Base-by-base conservation (phyloP, 139 green algal genomes). In the Micromonas pusilla region DNA sequence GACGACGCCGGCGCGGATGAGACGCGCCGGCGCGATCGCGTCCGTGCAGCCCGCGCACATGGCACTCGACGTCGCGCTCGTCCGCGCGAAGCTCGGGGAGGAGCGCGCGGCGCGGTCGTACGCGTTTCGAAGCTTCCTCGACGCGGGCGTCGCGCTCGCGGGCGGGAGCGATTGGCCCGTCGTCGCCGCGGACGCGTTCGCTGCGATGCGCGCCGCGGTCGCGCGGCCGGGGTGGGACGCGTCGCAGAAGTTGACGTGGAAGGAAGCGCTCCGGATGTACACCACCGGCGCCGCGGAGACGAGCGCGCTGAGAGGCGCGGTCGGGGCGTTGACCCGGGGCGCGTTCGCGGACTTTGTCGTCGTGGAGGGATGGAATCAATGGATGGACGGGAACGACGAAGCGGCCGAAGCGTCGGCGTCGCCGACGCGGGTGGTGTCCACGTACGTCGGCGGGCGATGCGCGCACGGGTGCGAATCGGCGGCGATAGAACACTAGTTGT, bases 11-110 rank as follows among this genome's bases (percentile, higher is more conserved):
- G 3, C 4, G 3, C 28, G 31, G 4, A 37, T 78, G 1, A 68
- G 23, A 1, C 5, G 5, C 19, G 28, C 62, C 0, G 31, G 53
- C 19, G 30, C 72, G 30, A 31, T 68, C 9, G 52, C 72, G 30
- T 45, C 23, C 52, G 53, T 78, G 52, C 72, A 78, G 28, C 72
- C 72, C n/a, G 19, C 23, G 26, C 52, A 70, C 33, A 52, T 78
- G 38, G 26, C 19, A 31, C 21, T 68, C 6, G 72, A 78, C 30
- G n/a, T 19, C 1, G 3, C 9, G 28, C 45, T 34, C 30, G 72
- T 68, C 16, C 16, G 28, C 16, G 16, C 26, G 37, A 60, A 52
- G 28, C 72, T 78, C 26, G 72, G 72, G 6, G 4, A 9, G 30
- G 52, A 66, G 5, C n/a, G 72, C 19, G 53, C 26, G 52, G 26